Conservation (phyloP, 768 basidiomycete genomes). For the Leucosporidium scottii region DNA sequence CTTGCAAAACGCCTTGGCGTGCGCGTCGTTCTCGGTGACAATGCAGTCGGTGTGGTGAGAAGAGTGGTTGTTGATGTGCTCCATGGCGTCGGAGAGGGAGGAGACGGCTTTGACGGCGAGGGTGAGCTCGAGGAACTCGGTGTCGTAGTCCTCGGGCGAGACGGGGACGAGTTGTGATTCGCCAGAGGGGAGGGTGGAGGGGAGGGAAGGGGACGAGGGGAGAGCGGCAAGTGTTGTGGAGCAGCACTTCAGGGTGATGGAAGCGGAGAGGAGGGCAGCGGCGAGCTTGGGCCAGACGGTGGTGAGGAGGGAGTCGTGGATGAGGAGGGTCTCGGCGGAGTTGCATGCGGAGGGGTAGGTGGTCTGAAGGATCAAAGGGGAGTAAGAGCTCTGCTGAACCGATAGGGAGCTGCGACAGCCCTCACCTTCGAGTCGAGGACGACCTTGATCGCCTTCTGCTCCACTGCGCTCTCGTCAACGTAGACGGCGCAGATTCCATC, state of each 20-base stretch:
- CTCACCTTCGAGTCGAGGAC: constrained; percentile 84
- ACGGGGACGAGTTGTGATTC: constrained; percentile 50
- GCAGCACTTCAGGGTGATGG: constrained; percentile 77
- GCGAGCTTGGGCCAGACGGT: constrained; percentile 80
- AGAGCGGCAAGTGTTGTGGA: constrained; percentile 56
- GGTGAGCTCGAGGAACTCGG: constrained; percentile 79
- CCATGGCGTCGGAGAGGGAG: constrained; percentile 65
- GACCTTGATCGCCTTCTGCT: constrained; percentile 70
- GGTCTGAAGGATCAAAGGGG: constrained; percentile 48
- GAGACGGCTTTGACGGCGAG: constrained; percentile 71
- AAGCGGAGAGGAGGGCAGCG: constrained; percentile 56
- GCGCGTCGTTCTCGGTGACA: constrained; percentile 64
- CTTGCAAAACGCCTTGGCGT: constrained; percentile 65
- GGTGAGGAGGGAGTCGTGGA: constrained; percentile 65
- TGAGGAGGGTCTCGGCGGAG: constrained; percentile 75
- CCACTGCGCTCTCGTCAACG: constrained; percentile 72
- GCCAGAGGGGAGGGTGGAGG: constrained; percentile 27
- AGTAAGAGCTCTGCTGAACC: neutral
- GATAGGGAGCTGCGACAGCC: neutral
- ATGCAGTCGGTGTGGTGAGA: constrained; percentile 95
- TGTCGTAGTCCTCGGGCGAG: constrained; percentile 60
- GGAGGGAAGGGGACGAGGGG: constrained; percentile 38
- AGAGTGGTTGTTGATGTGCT: constrained; percentile 84
- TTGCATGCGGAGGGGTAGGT: constrained; percentile 97
- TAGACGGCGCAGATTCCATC: constrained; percentile 90